These are phyloP conservation scores for Amyloporia xantha DNA, from an alignment of 768 basidiomycete species.

Conservation along the genomic window DNA sequence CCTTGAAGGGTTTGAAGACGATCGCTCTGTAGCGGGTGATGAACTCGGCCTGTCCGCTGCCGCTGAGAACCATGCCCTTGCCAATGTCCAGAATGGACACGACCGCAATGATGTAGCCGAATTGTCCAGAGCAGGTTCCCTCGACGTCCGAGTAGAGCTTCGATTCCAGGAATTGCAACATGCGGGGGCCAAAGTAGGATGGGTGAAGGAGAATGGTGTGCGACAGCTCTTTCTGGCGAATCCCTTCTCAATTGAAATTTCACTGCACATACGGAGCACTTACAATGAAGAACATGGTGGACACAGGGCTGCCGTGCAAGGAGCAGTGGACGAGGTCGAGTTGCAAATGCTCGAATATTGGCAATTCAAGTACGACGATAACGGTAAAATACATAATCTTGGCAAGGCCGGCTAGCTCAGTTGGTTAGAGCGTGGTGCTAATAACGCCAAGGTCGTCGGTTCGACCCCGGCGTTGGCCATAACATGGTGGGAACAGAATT, in stretches of 20 bases:
- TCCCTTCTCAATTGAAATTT: background rate
- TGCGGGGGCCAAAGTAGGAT: constrained; percentile 95
- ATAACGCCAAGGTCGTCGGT: too few relatives aligned
- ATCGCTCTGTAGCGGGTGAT: constrained; percentile 91
- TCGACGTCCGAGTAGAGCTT: constrained; percentile 96
- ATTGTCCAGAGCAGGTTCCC: constrained; percentile 92
- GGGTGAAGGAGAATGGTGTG: constrained; percentile 97
- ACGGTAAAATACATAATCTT: too few relatives aligned
- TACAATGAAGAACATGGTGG: constrained; percentile 24
- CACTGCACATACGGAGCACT: background rate
- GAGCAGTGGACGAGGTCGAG: too few relatives aligned
- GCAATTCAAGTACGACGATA: too few relatives aligned
- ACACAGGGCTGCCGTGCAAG: too few relatives aligned
- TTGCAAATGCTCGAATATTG: too few relatives aligned
- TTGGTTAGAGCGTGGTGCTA: too few relatives aligned
- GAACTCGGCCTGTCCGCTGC: constrained; percentile 95
- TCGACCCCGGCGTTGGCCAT: too few relatives aligned
- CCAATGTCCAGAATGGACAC: constrained; percentile 88
- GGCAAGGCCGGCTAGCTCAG: too few relatives aligned
- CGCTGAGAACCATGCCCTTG: constrained; percentile 85
- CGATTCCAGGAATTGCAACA: constrained; percentile 87
- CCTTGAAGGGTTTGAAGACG: constrained; percentile 99
- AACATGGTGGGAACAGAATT: too few relatives aligned
- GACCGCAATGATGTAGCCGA: constrained; percentile 92
- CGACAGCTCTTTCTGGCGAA: constrained; percentile 85